Base-by-base conservation (phyloP, 2,329 filamentous ascomycete genomes). In the Penicillium paneum region DNA sequence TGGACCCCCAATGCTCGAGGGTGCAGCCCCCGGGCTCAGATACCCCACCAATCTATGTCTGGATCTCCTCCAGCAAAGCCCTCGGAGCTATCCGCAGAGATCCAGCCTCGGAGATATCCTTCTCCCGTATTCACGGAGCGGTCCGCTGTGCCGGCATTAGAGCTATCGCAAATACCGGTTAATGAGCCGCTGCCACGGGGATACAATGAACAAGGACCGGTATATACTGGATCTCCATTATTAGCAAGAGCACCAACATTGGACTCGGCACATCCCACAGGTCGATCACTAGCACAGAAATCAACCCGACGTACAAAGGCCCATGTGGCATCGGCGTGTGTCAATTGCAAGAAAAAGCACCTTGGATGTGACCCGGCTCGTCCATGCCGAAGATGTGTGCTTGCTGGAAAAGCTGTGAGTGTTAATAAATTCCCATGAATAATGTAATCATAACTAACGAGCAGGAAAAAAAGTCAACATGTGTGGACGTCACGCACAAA, bases 301-400 rank as follows among this genome's bases (percentile, higher is more conserved):
- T 68, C 74, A 15, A 76, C 76, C 0, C 66, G 76, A 43, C 75
- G 76, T 41, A 73, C 74, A 5, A 78, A 78, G 55, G 73, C 76
- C 7, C 76, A 78, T 64, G 76, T 78, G 28, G 75, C 76, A 29
- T 78, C 76, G 4, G 76, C 76, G 2, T 78, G 76, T 61, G 74
- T 78, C 13, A 78, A 78, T 57, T 78, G 76, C 62, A 78, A 78
- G 59, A 75, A 74, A 61, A 78, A 78, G 61, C 76, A 78, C 57
- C 56, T 78, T 47, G 73, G 75, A 38, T 78, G 76, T 58, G 76
- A 78, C 56, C 71, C 74, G 28, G 74, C 71, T 46, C 70, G 76
- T 38, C 76, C 76, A 21, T 78, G 76, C 62, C 72, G 72, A 57
- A 64, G 76, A 64, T 78, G 76, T 64, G 72, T 78, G 39, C 65